phyloP scores from a whole-genome alignment of 2,329 filamentous ascomycete genomes.

The Verticillium nubilum region DNA sequence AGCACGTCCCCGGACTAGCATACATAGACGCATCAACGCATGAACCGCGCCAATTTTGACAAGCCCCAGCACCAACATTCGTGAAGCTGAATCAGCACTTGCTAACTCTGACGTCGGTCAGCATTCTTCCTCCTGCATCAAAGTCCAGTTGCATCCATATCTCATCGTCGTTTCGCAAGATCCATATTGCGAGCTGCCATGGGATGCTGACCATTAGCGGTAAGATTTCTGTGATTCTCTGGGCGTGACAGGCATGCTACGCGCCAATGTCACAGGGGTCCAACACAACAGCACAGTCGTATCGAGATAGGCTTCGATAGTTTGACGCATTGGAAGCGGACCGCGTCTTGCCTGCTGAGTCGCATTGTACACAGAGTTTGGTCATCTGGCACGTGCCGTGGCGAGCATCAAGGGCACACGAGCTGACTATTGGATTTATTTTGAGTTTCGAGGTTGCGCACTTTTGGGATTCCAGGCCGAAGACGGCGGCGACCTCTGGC shows the following conservation, averaged over 20 bases:
- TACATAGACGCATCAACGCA: constrained; percentile 8
- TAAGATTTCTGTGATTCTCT: background rate
- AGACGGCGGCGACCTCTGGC: background rate
- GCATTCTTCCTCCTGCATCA: background rate
- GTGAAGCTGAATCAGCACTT: background rate
- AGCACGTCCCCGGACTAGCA: background rate
- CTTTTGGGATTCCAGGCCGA: too few species aligned
- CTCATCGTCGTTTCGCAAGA: background rate
- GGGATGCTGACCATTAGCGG: background rate
- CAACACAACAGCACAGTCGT: background rate
- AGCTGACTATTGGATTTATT: background rate
- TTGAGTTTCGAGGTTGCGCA: background rate
- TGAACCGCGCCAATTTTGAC: constrained; percentile 8
- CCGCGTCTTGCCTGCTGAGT: background rate
- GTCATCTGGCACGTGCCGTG: background rate
- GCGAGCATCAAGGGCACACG: background rate
- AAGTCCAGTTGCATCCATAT: background rate
- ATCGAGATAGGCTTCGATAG: background rate
- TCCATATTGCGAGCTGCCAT: background rate
- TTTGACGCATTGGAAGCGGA: background rate
- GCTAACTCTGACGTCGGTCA: background rate
- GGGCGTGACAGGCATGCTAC: background rate
- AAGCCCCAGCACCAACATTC: background rate
- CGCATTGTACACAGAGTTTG: background rate
- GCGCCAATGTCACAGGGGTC: background rate